Evolutionary conservation across 495 filamentous ascomycete species (phyloP), one percentile per base, ranked within the genome.

Genomic region (Tirmania nivea): DNA sequence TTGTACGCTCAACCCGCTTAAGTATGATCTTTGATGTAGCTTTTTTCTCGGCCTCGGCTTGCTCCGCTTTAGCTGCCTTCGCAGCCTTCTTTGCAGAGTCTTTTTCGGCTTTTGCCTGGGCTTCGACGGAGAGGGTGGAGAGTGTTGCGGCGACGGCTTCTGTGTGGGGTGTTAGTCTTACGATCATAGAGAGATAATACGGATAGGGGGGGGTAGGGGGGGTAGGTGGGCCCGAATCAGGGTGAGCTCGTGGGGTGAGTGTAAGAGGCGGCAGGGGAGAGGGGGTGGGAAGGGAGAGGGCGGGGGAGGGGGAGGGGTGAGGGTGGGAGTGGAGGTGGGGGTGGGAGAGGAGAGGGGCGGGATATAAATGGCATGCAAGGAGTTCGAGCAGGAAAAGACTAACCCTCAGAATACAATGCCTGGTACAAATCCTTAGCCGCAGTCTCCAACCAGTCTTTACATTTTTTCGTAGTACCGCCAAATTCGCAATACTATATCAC

Each of bases 1-100:
- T 99, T 70, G 92, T 94, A 50, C 90, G 78, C 72, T 99, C 90
- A 51, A 99, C 85, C 3, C 92, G 83, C 75, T 95, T 95, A 67
- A 99, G 93, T 52, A 75, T 77, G 25, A 97, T 73, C 63, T 89
- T 86, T 49, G 81, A 81, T 51, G 78, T 75, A 14, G 78, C 76
- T 50, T 87, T 80, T 60, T 86, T 84, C 51, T 77, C 75, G 10
- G 58, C 49, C 67, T 94, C 88, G 31, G 75, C 78, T 25, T 83
- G 78, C 42, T 82, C 83, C 49, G 92, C 92, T 69, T 93, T 93
- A 21, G 86, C 85, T 50, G 89, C 86, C 66, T 90, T 89, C 48
- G 85, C 84, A 10, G 62, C 62, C 12, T 20, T 19, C 12, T 50
- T 50, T 1, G 59, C 54, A 20, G 55, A 55, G 50, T 65, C 59